These are phyloP conservation scores for Ambrosia artemisiifolia DNA, from an alignment of 129 eudicot species.

Conservation along the genomic window DNA sequence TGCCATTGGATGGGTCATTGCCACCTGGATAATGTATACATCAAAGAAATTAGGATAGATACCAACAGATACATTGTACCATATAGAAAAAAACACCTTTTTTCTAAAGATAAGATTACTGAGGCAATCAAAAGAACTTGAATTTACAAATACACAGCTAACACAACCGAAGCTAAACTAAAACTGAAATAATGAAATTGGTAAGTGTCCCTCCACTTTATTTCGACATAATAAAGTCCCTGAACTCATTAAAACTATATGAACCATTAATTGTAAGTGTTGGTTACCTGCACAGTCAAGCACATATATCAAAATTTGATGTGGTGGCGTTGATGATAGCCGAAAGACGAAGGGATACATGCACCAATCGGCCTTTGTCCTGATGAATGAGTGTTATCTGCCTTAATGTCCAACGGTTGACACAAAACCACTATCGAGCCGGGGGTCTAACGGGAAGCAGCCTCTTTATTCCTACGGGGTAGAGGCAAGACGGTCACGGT, in stretches of 20 bases:
- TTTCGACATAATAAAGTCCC: not conserved
- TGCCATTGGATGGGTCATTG: conserved; percentile 97
- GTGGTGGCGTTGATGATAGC: too few species aligned
- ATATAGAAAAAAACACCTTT: not conserved
- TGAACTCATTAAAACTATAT: not conserved
- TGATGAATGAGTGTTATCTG: too few species aligned
- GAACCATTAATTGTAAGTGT: not conserved
- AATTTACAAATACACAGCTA: not conserved
- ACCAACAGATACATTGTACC: not conserved
- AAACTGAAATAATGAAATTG: not conserved
- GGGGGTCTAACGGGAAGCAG: too few species aligned
- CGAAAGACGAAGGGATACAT: too few species aligned
- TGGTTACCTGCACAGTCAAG: not conserved
- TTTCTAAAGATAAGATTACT: not conserved
- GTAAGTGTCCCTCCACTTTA: not conserved
- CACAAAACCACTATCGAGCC: too few species aligned
- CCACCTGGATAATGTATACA: conserved; percentile 55
- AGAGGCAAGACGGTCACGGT: too few species aligned
- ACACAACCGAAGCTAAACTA: not conserved
- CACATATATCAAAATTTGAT: too few species aligned
- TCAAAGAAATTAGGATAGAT: not conserved
- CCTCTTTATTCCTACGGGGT: too few species aligned
- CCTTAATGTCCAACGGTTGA: too few species aligned
- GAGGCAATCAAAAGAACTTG: not conserved
- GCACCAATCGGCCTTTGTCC: too few species aligned